Percentiles rank a stretch among this genome's conserved stretches.
Evolutionary conservation across 345 rosid genomes (phyloP).

Genomic region (Heritiera fomes): DNA sequence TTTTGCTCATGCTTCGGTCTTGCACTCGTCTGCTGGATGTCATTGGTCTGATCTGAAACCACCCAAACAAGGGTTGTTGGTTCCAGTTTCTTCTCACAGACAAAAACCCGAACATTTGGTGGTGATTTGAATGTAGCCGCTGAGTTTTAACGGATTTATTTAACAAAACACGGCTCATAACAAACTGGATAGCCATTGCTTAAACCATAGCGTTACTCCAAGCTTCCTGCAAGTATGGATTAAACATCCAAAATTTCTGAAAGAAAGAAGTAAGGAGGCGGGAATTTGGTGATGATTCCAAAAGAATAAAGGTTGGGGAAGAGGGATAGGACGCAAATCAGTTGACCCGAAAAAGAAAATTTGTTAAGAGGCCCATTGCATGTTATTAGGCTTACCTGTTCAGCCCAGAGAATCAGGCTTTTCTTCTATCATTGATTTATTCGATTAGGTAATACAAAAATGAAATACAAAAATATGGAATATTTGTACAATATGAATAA

Average conservation of each 20-base stretch:
- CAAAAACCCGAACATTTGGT: slow-evolving; percentile 44
- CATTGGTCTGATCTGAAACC: slow-evolving; percentile 59
- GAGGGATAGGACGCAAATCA: not conserved
- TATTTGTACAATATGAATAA: no score
- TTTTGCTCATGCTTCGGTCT: slow-evolving; percentile 68
- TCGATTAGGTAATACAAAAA: no score
- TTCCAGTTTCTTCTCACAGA: slow-evolving; percentile 34
- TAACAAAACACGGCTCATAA: slow-evolving; percentile 17
- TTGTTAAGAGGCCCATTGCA: not conserved
- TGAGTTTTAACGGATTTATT: not conserved
- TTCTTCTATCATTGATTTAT: no score
- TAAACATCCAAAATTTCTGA: not conserved
- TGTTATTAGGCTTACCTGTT: no score
- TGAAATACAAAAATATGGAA: no score
- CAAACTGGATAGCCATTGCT: slow-evolving; percentile 15
- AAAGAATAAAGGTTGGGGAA: not conserved
- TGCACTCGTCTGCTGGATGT: slow-evolving; percentile 74
- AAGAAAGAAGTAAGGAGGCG: not conserved
- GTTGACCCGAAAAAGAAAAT: not conserved
- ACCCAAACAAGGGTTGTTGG: slow-evolving; percentile 24
- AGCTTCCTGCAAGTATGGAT: not conserved
- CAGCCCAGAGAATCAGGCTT: no score
- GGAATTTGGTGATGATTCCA: not conserved
- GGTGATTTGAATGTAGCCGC: slow-evolving; percentile 13
- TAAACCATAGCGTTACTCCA: not conserved